Evolutionary conservation across 139 green algal genomes (phyloP), one percentile per base, ranked within the genome.

Genomic region (Volvox africanus): DNA sequence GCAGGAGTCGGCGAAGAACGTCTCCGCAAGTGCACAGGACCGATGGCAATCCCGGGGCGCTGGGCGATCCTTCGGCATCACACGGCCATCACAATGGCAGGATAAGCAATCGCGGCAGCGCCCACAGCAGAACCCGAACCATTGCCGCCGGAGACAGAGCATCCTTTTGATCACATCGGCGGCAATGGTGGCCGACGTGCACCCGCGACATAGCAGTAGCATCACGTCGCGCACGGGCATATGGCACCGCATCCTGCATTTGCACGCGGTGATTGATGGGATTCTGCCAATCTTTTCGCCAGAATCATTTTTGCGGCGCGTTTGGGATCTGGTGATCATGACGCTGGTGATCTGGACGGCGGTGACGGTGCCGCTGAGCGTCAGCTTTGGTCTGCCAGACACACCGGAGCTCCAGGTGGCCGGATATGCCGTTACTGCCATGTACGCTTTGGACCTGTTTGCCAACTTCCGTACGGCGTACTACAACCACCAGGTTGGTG

Each of bases 391-490:
- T 26, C 13, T 88, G 68, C 88, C 88, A 0, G 9, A 77, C 28
- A 37, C 1, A 0, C 11, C 13, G 16, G 30, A 28, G 26, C 79
- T 32, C 30, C 35, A 68, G 14, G 33, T n/a, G 18, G 9, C 55
- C 5, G 50, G 61, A n/a, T 84, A 92, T 69, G 37, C 12, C 2
- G 65, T 92, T 0, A 86, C 71, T 12, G 68, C 1, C 24, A 24
- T 88, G 13, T 92, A 88, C 30, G 67, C 22, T 1, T 1, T 92
- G 2, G 88, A 92, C 68, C 67, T 92, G 44, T 21, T 88, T 12
- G 5, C 88, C 30, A 92, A 88, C 80, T 92, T 92, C 50, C 80
- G 88, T n/a, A 92, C 88, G 21, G 88, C 88, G 68, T 92, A 61
- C 44, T 92, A 87, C 61, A 82, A 82, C 36, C 67, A 88, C 79